These are phyloP conservation scores for Penicillium crustosum DNA, from an alignment of 2,329 filamentous ascomycete genomes.

Conservation along the genomic window DNA sequence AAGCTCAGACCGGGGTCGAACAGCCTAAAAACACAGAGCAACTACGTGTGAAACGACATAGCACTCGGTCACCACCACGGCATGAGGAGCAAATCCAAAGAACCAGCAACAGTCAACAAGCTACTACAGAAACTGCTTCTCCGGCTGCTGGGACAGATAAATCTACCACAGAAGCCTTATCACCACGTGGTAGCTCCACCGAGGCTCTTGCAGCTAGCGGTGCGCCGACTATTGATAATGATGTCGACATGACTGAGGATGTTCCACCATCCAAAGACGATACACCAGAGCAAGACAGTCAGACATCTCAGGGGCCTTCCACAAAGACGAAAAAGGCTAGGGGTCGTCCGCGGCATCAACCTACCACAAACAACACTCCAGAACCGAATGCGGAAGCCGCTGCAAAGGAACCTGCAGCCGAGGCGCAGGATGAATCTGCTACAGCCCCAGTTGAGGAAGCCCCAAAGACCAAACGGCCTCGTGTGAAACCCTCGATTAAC, in stretches of 20 bases:
- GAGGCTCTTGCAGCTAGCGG: not conserved
- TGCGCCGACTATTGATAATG: not conserved
- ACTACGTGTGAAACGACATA: conserved; percentile 1
- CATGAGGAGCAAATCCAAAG: not conserved
- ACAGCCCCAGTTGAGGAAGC: not conserved
- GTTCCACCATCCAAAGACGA: not conserved
- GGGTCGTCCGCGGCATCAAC: not conserved
- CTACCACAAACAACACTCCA: not conserved
- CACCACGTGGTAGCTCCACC: not conserved
- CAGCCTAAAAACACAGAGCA: not conserved
- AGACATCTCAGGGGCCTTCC: not conserved
- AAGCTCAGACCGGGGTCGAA: not conserved
- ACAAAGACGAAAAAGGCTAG: not conserved
- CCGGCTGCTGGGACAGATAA: not conserved
- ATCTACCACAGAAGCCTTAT: not conserved
- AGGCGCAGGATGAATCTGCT: not conserved
- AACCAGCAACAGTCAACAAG: not conserved
- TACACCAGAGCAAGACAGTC: not conserved
- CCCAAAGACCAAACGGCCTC: conserved; percentile 9
- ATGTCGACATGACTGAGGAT: not conserved
- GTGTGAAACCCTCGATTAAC: conserved; percentile 5
- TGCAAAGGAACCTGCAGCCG: not conserved
- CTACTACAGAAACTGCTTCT: not conserved
- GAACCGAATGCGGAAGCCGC: not conserved
- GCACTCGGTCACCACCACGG: conserved; percentile 8